Percentiles rank a stretch among this genome's conserved stretches.
Conservation (phyloP, 176 grass and related monocot species). For the Paspalum vaginatum region DNA sequence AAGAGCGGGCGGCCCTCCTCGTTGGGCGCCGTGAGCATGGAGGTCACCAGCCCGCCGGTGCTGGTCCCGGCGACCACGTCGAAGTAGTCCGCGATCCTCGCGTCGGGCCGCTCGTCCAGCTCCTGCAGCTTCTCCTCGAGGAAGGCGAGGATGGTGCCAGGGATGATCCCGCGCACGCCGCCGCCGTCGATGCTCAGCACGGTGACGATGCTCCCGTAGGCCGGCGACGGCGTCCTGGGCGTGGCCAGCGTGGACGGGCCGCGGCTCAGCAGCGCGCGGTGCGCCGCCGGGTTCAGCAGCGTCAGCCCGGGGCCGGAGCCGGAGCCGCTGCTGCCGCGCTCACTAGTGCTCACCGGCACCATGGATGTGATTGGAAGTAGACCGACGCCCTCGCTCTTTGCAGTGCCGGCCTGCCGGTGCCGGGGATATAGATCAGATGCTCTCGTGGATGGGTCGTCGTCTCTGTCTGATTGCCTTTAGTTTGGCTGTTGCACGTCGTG, state of each 20-base stretch:
- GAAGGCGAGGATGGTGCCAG: conserved; percentile 50
- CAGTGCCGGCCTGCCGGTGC: too few relatives aligned
- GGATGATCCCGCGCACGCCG: conserved; percentile 59
- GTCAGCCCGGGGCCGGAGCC: background rate
- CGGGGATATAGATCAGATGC: too few relatives aligned
- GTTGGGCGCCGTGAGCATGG: conserved; percentile 50
- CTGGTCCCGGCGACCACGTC: conserved; percentile 76
- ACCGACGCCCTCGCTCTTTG: too few relatives aligned
- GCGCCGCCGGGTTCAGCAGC: background rate
- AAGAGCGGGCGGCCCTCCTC: conserved; percentile 19
- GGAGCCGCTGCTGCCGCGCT: background rate
- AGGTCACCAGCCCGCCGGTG: conserved; percentile 53
- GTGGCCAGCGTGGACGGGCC: background rate
- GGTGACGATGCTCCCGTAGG: conserved; percentile 43
- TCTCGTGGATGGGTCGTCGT: background rate
- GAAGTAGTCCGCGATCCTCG: conserved; percentile 67
- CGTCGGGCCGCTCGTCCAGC: background rate
- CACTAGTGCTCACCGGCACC: background rate
- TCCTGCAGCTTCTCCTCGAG: conserved; percentile 45
- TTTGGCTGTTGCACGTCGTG: background rate
- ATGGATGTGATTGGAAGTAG: background rate
- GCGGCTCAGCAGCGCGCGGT: background rate
- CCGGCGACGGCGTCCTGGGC: conserved; percentile 21
- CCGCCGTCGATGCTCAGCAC: conserved; percentile 60
- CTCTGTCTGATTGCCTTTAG: background rate